phyloP scores from a whole-genome alignment of 2,329 filamentous ascomycete genomes.

The Chaetomium sp. region DNA sequence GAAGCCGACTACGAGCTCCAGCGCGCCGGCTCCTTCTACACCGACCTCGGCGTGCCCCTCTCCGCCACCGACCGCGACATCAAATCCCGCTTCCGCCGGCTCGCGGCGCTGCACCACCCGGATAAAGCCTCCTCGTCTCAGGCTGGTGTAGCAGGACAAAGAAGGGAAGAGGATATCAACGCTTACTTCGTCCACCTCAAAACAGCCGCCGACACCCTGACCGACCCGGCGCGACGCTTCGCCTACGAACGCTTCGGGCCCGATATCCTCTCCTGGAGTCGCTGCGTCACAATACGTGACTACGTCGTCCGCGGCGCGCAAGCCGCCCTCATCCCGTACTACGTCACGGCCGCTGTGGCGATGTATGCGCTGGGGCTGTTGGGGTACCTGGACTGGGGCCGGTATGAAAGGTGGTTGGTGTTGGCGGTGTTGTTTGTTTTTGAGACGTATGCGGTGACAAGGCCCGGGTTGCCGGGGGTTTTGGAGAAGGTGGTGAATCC shows the following conservation, averaged over 20 bases:
- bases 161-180: slow-evolving; percentile 21
- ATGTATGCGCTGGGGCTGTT: slow-evolving; percentile 57
- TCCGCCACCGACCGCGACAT: slow-evolving; percentile 67
- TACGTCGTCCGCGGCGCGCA: slow-evolving; percentile 62
- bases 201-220: slow-evolving; percentile 72
- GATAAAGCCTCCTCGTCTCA: slow-evolving; percentile 56
- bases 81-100: slow-evolving; percentile 75
- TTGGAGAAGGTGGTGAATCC: slow-evolving; percentile 31
- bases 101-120: slow-evolving; percentile 68
- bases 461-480: slow-evolving; percentile 43
- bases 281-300: slow-evolving; percentile 63
- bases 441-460: slow-evolving; percentile 51
- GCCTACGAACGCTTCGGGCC: slow-evolving; percentile 88
- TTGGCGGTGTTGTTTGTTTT: slow-evolving; percentile 48
- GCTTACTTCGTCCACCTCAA: slow-evolving; percentile 75
- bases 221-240: slow-evolving; percentile 70
- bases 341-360: slow-evolving; percentile 48
- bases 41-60: slow-evolving; percentile 63
- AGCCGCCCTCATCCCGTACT: slow-evolving; percentile 50
- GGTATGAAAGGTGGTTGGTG: slow-evolving; percentile 59
- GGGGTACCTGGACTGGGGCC: slow-evolving; percentile 62
- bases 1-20: slow-evolving; percentile 81
- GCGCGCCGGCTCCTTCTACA: slow-evolving; percentile 68
- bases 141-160: slow-evolving; percentile 19
- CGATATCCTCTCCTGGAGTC: slow-evolving; percentile 48